These are phyloP conservation scores for Borovskyia barvae DNA, from an alignment of 208 protist species.

Conservation along the genomic window DNA sequence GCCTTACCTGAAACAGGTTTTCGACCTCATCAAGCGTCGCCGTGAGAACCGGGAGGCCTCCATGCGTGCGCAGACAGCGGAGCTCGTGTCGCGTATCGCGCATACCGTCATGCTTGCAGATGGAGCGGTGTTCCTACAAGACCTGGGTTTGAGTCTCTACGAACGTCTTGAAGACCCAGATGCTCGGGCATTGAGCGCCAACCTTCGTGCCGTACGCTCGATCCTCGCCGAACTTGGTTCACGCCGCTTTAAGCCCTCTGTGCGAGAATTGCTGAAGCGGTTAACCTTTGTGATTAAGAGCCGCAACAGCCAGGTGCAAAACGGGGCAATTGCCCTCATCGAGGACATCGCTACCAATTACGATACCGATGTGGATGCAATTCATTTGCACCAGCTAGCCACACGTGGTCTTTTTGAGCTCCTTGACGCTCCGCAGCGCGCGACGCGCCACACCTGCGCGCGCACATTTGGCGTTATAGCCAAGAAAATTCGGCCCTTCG, in stretches of 20 bases:
- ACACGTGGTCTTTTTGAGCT: conserved; percentile 99
- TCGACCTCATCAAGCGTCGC: conserved; percentile 95
- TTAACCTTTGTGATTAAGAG: conserved; percentile 99
- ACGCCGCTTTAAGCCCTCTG: conserved; percentile 94
- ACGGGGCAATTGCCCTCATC: conserved; percentile 98
- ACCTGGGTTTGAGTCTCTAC: conserved; percentile 97
- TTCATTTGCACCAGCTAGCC: conserved; percentile 96
- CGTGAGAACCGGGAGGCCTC: conserved; percentile 94
- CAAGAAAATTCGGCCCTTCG: conserved; percentile 98
- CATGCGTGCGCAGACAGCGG: conserved; percentile 96
- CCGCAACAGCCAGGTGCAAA: conserved; percentile 97
- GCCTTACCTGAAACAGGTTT: conserved; percentile 95
- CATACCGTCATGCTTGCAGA: conserved; percentile 93
- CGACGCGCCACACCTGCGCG: conserved; percentile 94
- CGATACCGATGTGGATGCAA: conserved; percentile 76
- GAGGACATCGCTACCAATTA: conserved; percentile 94
- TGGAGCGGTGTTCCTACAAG: conserved; percentile 92
- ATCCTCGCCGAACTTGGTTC: conserved; percentile 97
- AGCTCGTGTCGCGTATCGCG: conserved; percentile 95
- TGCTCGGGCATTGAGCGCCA: conserved; percentile 95
- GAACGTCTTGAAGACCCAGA: conserved; percentile 98
- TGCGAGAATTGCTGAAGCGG: conserved; percentile 96
- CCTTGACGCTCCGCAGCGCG: conserved; percentile 98
- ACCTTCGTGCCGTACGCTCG: conserved; percentile 95
- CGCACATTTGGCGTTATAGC: conserved; percentile 99